Evolutionary conservation across 2,329 filamentous ascomycete species (phyloP), one percentile per base, ranked within the genome.

Genomic region (Pseudocercospora pini-densiflorae): DNA sequence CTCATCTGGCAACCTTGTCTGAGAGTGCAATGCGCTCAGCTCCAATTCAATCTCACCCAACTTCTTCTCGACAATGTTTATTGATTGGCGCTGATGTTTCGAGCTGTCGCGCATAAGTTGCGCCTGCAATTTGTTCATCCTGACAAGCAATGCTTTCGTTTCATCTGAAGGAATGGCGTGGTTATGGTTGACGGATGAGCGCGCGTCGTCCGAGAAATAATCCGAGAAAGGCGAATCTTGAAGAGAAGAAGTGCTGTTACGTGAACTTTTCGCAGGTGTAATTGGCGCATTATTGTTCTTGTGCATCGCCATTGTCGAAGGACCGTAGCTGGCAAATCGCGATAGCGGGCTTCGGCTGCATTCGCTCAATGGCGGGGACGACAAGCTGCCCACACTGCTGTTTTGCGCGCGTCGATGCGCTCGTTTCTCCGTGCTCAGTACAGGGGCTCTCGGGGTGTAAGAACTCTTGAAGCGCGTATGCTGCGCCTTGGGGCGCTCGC

Each of bases 201-300:
- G 73, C 19, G 73, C 72, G 62, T 78, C 74, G 61, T 79, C 77
- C 60, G 78, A 79, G 72, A 79, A 79, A 70, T 80, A 80, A 70
- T 81, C 79, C 64, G 75, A 78, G 70, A 79, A 80, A 2, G 79
- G 79, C 57, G 79, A 80, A 62, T 78, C 74, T 31, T 74, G 73
- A 47, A 72, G 63, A 2, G 73, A 68, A 59, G 66, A 73, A 40
- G 31, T 10, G 63, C 45, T 70, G 43, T 61, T 47, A 27, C 70
- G 69, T n/a, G 64, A 57, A 24, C 19, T 63, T 62, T 72, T 74
- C 21, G 71, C 69, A 9, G 73, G 75, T 33, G 74, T 75, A 55
- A 68, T 55, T 9, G 74, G 74, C 53, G 53, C 58, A 29, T 57
- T 31, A 27, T 63, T 61, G 29, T 61, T 61, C 6, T 60, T 59